Base-by-base conservation (phyloP, 345 rosid species). In the Kernera saxatilis region DNA sequence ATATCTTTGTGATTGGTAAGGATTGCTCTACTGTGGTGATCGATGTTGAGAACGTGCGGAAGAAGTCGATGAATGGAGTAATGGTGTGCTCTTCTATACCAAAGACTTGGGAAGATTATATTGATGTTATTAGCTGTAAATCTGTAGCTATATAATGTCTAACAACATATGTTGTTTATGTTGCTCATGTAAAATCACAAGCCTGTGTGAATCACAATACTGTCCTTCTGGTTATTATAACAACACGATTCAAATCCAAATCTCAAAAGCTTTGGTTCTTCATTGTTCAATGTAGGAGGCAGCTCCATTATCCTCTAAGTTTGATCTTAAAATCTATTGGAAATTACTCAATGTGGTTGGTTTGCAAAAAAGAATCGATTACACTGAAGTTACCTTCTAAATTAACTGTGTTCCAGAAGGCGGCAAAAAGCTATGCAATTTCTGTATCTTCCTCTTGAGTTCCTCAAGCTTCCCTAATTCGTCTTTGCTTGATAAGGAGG, bases 21-120 rank as follows among this genome's bases (percentile, higher is more conserved):
- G 93, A 94, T 32, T 82, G 91, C 12, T 77, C 83, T 80, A 85
- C 96, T 0, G 83, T 86, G 60, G 85, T 85, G 29, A 70, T 91
- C 17, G 85, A 91, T 65, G 81, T 84, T 25, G 88, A 79, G 66
- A 70, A 78, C 71, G 65, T 60, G 43, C 79, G 76, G 51, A 87
- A 81, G 56, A 51, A 1, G 22, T 18, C 9, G 1, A 64, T 77
- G 71, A 87, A 77, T 61, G 82, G 93, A 59, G 72, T 87, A 5
- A 78, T 92, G 88, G 81, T 84, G 50, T 82, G 89, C 73, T 81
- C 93, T 67, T 86, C 96, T 18, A 78, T 89, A 71, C 83, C 88
- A 52, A 80, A 83, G 76, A 72, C 74, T 62, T 72, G 80, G 46
- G 82, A 74, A 25, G 84, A 61, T 66, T 81, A 33, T 43, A 44